Base-by-base conservation (phyloP, 1,139 yeast genomes). In the Scheffersomyces cryptocercus region DNA sequence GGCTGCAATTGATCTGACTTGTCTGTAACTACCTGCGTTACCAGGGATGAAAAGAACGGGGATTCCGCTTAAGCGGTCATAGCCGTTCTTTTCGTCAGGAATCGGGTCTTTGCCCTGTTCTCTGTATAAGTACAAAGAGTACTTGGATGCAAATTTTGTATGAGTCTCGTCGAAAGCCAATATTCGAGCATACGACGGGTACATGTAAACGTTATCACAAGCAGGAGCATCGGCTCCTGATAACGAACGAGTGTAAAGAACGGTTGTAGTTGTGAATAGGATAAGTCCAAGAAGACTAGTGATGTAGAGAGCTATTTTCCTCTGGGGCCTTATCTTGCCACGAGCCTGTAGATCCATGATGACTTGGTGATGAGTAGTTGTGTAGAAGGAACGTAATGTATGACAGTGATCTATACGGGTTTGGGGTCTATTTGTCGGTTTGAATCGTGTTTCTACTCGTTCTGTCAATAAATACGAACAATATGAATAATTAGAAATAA, bases 21-120 rank as follows among this genome's bases (percentile, higher is more conserved):
- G 99, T 52, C 83, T 80, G 63, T 82, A 90, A 51, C 95, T 86
- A 1, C 99, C 99, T 0, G 99, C 99, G 61, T 95, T 95, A 0
- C 99, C 99, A 0, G 99, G 99, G 33, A 95, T 86, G 59, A 95
- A 95, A 15, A 95, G 68, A 1, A 88, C 89, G 0, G 99, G 99
- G 1, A 85, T 77, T 0, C 98, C 99, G 40, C 75, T 76, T 29
- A 85, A 61, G 29, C 42, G 47, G 9, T 64, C 65, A 12, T 69
- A 58, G 9, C 65, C 65, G 8, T 62, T 62, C 32, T 68, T 67
- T 11, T 68, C 66, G 24, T 64, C 59, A 33, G 88, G 82, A 41
- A 72, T 68, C 2, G 70, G 68, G 61, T 93, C 99, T 46, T 80
- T 73, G 1, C 82, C 84, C 52, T 84, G 89, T 56, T 86, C 95